A percentile compares a stretch with the other conserved stretches of the same genome.
These are phyloP conservation scores for Arthroderma sp. DNA, from an alignment of 2,329 filamentous ascomycete species.

Conservation along the genomic window DNA sequence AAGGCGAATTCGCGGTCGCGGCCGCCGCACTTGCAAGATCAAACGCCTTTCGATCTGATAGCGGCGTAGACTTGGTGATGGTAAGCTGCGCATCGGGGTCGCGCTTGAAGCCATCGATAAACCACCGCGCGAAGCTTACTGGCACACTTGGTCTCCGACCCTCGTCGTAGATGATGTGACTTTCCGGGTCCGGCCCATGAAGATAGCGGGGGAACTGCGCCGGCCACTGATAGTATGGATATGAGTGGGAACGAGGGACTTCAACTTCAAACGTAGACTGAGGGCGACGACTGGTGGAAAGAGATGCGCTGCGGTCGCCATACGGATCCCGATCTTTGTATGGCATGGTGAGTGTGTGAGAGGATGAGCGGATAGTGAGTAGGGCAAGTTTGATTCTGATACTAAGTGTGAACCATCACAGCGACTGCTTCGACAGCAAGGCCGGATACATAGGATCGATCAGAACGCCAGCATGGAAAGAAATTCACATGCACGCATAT, in stretches of 20 bases:
- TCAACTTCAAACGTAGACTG: neutral
- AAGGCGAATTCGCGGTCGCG: conserved; percentile 20
- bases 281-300: neutral
- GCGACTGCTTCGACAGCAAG: neutral
- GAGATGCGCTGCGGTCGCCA: neutral
- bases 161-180: neutral
- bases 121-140: conserved; percentile 13
- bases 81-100: conserved; percentile 20
- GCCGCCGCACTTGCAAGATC: conserved; percentile 21
- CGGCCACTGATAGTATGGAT: neutral
- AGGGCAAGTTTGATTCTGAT: too few relatives aligned
- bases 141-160: neutral
- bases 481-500: neutral
- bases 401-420: neutral
- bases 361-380: neutral
- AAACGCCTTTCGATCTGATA: conserved; percentile 15
- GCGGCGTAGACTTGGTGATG: conserved; percentile 10
- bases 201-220: neutral
- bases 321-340: neutral
- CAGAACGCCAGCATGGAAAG: neutral
- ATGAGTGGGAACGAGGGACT: neutral
- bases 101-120: conserved; percentile 22
- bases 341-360: neutral
- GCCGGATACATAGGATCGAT: neutral
- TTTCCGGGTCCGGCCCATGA: neutral